Evolutionary conservation across 1,139 yeast genomes (phyloP).

Genomic region (Spathaspora sp.): DNA sequence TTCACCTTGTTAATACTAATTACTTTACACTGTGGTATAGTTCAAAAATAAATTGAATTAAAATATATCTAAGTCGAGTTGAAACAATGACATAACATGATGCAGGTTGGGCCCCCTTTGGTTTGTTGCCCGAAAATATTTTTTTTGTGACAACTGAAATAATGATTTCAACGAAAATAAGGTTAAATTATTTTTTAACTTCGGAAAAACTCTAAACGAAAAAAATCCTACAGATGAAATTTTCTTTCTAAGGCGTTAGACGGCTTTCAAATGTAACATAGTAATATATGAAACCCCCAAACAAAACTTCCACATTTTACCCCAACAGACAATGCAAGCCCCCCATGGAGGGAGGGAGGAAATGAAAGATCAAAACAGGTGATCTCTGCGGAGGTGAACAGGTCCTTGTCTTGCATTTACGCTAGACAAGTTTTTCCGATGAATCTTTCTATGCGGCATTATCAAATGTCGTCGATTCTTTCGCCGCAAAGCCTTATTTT

Average conservation of each 20-base stretch:
- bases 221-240: neutral
- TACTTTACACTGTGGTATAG: neutral
- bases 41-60: neutral
- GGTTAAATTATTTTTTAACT: neutral
- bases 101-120: neutral
- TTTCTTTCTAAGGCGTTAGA: neutral
- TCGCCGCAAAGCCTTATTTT: neutral
- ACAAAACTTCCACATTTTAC: neutral
- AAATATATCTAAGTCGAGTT: neutral
- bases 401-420: no score
- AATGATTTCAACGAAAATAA: neutral
- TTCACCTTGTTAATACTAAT: neutral
- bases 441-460: neutral
- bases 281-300: neutral
- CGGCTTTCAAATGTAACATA: neutral
- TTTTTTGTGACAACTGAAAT: neutral
- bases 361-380: neutral
- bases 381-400: no score
- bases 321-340: neutral
- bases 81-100: neutral
- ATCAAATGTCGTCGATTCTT: neutral
- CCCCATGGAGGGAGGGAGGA: neutral
- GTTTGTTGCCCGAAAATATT: neutral
- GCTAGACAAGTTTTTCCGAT: neutral
- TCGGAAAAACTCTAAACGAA: conserved; percentile 2